These are phyloP conservation scores for Teunomyces tritomae DNA, from an alignment of 805 yeast species.

Conservation along the genomic window DNA sequence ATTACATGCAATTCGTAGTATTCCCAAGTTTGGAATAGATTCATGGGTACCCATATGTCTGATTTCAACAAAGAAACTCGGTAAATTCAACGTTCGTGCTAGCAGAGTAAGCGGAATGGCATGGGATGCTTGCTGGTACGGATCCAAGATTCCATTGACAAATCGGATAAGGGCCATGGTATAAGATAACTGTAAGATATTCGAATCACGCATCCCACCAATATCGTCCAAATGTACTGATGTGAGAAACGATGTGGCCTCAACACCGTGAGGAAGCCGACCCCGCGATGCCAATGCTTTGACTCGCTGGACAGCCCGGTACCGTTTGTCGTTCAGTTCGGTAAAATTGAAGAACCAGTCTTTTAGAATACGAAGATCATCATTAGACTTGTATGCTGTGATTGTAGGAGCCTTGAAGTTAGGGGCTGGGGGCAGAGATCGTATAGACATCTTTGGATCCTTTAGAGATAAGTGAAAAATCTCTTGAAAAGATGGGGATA, in stretches of 20 bases:
- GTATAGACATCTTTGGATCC: background rate
- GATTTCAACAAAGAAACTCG: conserved; percentile 81
- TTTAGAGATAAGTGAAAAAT: background rate
- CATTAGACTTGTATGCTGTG: conserved; percentile 16
- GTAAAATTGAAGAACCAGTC: conserved; percentile 51
- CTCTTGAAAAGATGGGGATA: background rate
- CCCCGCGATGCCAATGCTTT: conserved; percentile 59
- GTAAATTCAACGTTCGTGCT: conserved; percentile 67
- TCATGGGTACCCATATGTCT: conserved; percentile 94
- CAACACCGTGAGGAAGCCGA: conserved; percentile 68
- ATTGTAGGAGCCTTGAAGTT: conserved; percentile 21
- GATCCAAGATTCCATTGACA: conserved; percentile 89
- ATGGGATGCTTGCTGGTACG: conserved; percentile 71
- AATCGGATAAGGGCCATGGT: conserved; percentile 77
- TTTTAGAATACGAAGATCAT: conserved; percentile 47
- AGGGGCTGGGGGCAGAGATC: conserved; percentile 2
- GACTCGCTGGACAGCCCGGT: conserved; percentile 51
- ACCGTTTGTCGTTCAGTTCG: conserved; percentile 26
- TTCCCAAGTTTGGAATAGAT: conserved; percentile 63
- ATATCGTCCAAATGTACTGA: conserved; percentile 37
- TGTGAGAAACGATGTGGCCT: conserved; percentile 58
- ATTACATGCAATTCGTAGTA: conserved; percentile 57
- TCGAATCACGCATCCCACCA: conserved; percentile 21
- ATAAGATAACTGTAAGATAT: conserved; percentile 51
- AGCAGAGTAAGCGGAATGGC: conserved; percentile 77